These are phyloP conservation scores for Geotrichum bryndzae DNA, from an alignment of 1,139 yeast genomes.

Conservation along the genomic window DNA sequence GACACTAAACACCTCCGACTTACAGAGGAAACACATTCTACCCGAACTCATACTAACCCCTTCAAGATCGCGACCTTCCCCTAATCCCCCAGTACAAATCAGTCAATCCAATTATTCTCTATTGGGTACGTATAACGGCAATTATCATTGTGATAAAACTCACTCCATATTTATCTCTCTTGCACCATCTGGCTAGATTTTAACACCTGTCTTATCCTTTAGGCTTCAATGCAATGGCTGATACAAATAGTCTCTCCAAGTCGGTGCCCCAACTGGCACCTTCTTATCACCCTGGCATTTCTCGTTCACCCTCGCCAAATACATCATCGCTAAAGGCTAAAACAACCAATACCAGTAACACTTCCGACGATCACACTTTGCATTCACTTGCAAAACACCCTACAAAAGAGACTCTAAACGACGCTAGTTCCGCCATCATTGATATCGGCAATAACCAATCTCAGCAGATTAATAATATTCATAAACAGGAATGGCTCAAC, in stretches of 20 bases:
- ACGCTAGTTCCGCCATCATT: background rate
- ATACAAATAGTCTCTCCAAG: background rate
- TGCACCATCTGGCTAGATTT: background rate
- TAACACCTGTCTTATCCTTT: background rate
- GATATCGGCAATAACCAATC: background rate
- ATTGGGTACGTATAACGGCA: background rate
- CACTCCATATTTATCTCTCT: background rate
- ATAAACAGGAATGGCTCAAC: constrained; percentile 27
- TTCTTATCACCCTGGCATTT: background rate
- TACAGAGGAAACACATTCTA: background rate
- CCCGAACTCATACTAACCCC: background rate
- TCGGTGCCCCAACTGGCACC: background rate
- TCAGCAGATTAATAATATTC: background rate
- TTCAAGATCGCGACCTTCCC: background rate
- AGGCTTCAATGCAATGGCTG: background rate
- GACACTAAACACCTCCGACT: background rate
- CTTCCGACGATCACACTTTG: background rate
- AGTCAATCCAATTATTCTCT: background rate
- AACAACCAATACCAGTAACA: background rate
- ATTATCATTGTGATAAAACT: background rate
- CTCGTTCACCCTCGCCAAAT: background rate
- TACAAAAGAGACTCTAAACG: constrained; percentile 2
- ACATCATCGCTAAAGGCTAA: background rate
- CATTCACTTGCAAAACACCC: background rate
- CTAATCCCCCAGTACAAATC: background rate